Evolutionary conservation across 139 green algal species (phyloP).

Genomic region (Chlorella sp.): DNA sequence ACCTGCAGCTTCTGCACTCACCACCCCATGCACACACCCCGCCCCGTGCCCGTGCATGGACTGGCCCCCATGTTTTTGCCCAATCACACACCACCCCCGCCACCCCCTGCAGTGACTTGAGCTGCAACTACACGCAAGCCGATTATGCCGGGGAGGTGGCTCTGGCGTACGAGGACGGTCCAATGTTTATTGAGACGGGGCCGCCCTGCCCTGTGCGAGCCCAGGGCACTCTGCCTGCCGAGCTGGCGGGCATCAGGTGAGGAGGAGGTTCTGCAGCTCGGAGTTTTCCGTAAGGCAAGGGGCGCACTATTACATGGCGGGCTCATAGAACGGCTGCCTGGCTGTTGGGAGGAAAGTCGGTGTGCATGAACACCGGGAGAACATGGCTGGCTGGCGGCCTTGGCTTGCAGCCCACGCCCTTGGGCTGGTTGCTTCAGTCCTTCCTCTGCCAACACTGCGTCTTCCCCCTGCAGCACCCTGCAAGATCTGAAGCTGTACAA

Average conservation of each 20-base stretch:
- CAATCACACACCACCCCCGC: not conserved
- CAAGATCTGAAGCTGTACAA: not conserved
- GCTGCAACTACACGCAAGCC: not conserved
- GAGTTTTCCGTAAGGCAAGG: too few species aligned
- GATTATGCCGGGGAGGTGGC: not conserved
- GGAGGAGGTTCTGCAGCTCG: not conserved
- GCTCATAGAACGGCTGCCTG: not conserved
- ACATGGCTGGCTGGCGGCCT: too few species aligned
- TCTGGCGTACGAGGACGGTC: not conserved
- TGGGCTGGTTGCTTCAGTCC: too few species aligned
- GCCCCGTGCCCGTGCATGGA: too few species aligned
- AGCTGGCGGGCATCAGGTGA: not conserved
- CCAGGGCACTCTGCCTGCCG: not conserved
- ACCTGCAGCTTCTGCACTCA: not conserved
- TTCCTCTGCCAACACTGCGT: too few species aligned
- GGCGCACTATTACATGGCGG: too few species aligned
- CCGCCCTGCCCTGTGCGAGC: not conserved
- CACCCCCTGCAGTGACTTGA: not conserved
- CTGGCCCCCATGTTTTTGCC: too few species aligned
- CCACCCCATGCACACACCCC: too few species aligned
- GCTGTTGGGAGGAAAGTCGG: too few species aligned
- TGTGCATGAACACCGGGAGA: too few species aligned
- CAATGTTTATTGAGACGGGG: not conserved
- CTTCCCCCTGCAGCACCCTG: not conserved
- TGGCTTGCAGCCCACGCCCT: not conserved